These are phyloP conservation scores for Caryopteris hybrid DNA, from an alignment of 305 asterid species.

Conservation along the genomic window DNA sequence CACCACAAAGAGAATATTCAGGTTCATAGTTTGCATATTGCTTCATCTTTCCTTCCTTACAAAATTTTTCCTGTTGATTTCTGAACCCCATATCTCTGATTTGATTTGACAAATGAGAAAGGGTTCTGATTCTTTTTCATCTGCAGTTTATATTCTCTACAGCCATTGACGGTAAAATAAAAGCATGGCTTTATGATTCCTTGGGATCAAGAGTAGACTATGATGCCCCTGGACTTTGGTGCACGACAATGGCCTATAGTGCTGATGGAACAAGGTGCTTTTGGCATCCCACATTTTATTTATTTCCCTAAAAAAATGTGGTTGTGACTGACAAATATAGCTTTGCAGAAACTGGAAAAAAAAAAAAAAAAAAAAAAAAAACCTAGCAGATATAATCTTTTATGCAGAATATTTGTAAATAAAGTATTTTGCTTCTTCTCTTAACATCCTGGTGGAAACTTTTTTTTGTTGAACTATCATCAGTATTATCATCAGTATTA, in stretches of 20 bases:
- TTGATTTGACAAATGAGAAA: neutral
- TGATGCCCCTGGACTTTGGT: conserved; percentile 92
- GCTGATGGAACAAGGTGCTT: conserved; percentile 84
- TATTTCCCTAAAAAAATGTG: neutral
- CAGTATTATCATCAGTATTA: neutral
- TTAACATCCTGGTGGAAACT: neutral
- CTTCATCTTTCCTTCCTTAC: neutral
- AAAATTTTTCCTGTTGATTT: too few species aligned
- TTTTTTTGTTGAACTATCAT: neutral
- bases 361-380: too few species aligned
- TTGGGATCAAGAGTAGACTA: conserved; percentile 85
- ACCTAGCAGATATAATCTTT: neutral
- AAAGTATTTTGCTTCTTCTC: neutral
- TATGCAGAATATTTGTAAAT: neutral
- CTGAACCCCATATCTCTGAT: too few species aligned
- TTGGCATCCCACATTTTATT: neutral
- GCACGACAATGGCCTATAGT: conserved; percentile 85
- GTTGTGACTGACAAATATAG: neutral
- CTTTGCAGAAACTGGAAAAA: neutral
- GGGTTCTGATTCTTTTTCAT: conserved; percentile 8
- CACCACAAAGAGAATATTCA: conserved; percentile 59
- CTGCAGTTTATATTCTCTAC: conserved; percentile 78
- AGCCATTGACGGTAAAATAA: conserved; percentile 78
- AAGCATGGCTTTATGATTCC: conserved; percentile 86
- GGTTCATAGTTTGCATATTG: conserved; percentile 23